Evolutionary conservation across 2,329 filamentous ascomycete species (phyloP).

Genomic region (Alternaria sp.): DNA sequence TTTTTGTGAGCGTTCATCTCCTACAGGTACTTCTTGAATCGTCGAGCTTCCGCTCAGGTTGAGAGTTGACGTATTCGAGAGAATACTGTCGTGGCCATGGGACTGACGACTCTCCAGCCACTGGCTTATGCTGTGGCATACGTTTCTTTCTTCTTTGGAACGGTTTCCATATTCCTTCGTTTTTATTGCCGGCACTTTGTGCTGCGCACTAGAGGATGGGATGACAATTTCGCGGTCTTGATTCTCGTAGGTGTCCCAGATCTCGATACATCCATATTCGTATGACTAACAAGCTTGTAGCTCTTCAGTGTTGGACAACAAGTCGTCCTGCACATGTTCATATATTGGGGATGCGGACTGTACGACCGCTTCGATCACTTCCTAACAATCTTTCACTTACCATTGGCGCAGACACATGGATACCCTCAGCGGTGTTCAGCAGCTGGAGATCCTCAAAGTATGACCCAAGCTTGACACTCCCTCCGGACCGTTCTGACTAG

Average conservation of each 20-base stretch:
- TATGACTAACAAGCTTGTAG: not conserved
- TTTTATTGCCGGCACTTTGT: conserved; percentile 25
- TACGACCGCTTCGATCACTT: conserved; percentile 4
- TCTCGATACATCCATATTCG: not conserved
- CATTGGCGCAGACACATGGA: not conserved
- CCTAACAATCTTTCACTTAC: not conserved
- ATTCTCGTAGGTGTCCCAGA: conserved; percentile 1
- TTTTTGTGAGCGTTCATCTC: not conserved
- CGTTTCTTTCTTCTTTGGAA: conserved; percentile 23
- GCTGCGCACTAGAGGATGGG: conserved; percentile 23
- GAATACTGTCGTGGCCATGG: conserved; percentile 7
- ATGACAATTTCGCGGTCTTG: conserved; percentile 22
- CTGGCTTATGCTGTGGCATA: conserved; percentile 26
- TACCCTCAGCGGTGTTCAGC: not conserved
- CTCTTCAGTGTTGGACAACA: conserved; percentile 23
- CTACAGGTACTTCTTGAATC: not conserved
- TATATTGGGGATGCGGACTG: conserved; percentile 26
- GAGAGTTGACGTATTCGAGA: not conserved
- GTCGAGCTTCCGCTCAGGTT: not conserved
- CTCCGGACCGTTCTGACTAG: not conserved
- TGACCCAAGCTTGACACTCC: not conserved
- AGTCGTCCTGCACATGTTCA: conserved; percentile 27
- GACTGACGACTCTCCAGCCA: conserved; percentile 18
- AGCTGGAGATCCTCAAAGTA: conserved; percentile 5
- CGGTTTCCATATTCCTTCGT: conserved; percentile 17